Conservation (phyloP, 2,329 filamentous ascomycete genomes). For the Pseudogymnoascus sp. region DNA sequence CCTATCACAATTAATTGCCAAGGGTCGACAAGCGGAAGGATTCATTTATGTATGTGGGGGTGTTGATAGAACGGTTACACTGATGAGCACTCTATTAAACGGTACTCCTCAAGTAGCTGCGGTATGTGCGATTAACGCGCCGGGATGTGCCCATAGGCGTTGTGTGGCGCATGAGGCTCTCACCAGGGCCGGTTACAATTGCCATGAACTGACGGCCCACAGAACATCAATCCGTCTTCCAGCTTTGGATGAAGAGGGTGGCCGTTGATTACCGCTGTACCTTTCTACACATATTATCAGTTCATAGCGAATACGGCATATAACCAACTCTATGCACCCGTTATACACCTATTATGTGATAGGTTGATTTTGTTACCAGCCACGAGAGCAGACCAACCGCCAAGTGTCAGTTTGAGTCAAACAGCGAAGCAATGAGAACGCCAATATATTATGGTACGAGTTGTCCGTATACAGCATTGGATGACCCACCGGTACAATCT, state of each 20-base stretch:
- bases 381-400: background rate
- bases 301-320: background rate
- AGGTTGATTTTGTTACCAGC: background rate
- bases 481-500: background rate
- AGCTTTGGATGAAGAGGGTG: background rate
- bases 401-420: background rate
- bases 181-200: background rate
- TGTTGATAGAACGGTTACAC: background rate
- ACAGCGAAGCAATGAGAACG: background rate
- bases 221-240: background rate
- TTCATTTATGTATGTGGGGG: background rate
- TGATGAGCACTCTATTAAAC: background rate
- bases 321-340: background rate
- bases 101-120: background rate
- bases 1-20: background rate
- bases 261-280: background rate
- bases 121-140: background rate
- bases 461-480: background rate
- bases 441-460: background rate
- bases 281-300: background rate
- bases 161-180: conserved; percentile 4
- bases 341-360: background rate
- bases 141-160: background rate
- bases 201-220: background rate
- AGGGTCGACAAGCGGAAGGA: background rate